Percentiles rank a stretch among this genome's conserved stretches.
These are phyloP conservation scores for Suillus luteus DNA, from an alignment of 768 basidiomycete genomes.

Conservation along the genomic window DNA sequence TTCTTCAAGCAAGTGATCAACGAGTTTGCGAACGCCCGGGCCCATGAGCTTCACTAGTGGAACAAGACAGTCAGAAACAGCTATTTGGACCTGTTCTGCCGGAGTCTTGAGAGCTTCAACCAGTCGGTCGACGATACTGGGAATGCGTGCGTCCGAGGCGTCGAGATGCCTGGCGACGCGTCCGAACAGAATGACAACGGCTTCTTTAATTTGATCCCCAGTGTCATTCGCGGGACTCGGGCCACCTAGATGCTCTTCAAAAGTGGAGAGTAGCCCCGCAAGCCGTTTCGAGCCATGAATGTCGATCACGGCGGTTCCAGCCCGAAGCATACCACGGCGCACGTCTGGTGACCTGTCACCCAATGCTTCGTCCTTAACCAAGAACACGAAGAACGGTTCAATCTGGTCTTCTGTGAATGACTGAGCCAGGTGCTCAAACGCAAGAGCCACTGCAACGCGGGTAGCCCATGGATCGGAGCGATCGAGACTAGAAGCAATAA, in stretches of 20 bases:
- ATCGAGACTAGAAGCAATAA: conserved; percentile 84
- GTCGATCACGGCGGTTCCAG: conserved; percentile 82
- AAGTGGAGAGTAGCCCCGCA: conserved; percentile 73
- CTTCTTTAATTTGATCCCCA: conserved; percentile 90
- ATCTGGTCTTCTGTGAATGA: conserved; percentile 64
- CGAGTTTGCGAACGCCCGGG: conserved; percentile 49
- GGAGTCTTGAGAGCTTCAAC: conserved; percentile 92
- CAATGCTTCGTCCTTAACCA: conserved; percentile 83
- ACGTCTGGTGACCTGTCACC: conserved; percentile 85
- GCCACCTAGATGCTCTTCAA: conserved; percentile 71
- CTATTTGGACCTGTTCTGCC: conserved; percentile 93
- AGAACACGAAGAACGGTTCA: conserved; percentile 75
- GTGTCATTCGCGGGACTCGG: conserved; percentile 63
- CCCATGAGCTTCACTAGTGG: conserved; percentile 78
- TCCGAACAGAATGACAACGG: conserved; percentile 92
- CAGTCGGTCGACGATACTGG: conserved; percentile 78
- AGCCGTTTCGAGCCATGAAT: conserved; percentile 73
- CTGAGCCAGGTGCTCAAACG: conserved; percentile 70
- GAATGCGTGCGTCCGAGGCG: conserved; percentile 73
- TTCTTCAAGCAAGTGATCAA: conserved; percentile 76
- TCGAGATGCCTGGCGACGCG: conserved; percentile 89
- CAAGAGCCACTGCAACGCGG: conserved; percentile 69
- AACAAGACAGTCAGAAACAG: conserved; percentile 93
- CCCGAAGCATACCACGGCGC: conserved; percentile 83
- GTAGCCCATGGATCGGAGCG: conserved; percentile 87